Evolutionary conservation across 2,329 filamentous ascomycete species (phyloP), one percentile per base, ranked within the genome.

Genomic region (Pseudogymnoascus pannorum): DNA sequence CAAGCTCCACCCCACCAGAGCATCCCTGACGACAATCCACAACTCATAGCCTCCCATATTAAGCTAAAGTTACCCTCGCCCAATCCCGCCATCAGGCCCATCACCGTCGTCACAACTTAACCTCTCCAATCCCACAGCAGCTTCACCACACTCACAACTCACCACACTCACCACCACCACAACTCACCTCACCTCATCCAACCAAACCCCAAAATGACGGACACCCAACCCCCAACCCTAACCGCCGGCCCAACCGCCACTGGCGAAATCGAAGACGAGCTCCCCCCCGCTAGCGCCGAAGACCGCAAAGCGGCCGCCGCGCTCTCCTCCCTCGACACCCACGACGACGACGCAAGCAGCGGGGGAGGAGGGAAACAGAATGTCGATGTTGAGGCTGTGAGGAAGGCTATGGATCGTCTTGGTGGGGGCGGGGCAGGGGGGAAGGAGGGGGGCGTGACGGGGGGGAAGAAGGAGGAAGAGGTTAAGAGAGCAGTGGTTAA

Each of bases 251-350:
- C 83, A 63, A 79, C 81, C 9, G 12, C 38, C 29, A 77, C 79
- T 51, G 82, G 79, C 64, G 82, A 86, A 65, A 77, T 81, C 64
- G 83, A 86, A 62, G 82, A 85, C 64, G 82, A 84, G 67, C 74
- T 79, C 66, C 74, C 70, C 11, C 64, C 67, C 16, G 74, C 76
- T 61, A 84, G 82, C 42, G 87, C 88, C 70, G 88, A 91, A 74
- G 88, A 91, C 76, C 86, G 87, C 74, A 91, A 91, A 75, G 87
- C 88, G 51, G 87, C 87, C 40, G 86, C 86, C 5, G 89, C 88
- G 29, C 83, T 92, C 63, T 87, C 87, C 57, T 83, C 81, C 64
- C 85, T 92, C 66, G 88, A 91, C 71, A 62, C 65, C 4, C 73
- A 77, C 44, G 72, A 75, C 36, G 78, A 76, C 62, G 78, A 79